Evolutionary conservation across 164 flowering plant genomes (phyloP), one percentile per base, ranked within the genome.

Genomic region (Saururus chinensis): DNA sequence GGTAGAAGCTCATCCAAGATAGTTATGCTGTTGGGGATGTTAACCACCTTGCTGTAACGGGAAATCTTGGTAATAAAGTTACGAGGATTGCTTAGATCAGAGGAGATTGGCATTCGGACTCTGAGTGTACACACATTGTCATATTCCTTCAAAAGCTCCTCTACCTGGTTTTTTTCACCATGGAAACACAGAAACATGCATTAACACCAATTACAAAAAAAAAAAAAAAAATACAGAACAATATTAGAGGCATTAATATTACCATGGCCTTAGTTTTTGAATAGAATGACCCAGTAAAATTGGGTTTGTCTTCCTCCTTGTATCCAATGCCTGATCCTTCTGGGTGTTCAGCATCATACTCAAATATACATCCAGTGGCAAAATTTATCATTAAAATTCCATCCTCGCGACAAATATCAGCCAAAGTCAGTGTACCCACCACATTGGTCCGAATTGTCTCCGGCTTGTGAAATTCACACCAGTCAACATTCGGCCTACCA

Each of bases 251-350:
- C 11, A 62, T 0, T 9, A 62, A 19, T 40, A 37, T 73, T 76
- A 85, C 72, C 73, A 70, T 66, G 25, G 73, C 70, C 52, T 70
- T 70, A 49, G 73, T 70, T 66, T 70, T 66, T 20, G 73, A 70
- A 53, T 70, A 70, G 63, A 70, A 70, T 20, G 70, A 70, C 48
- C 66, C 73, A 51, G 53, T 64, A 66, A 85, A 85, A 64, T 84
- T 83, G 51, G 91, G 88, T 25, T 57, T 79, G 73, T 85, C 91
- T 71, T 83, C 88, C 74, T 85, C 91, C 60, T 67, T 80, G 60
- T 68, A 85, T 8, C 92, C 88, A 65, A 84, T 80, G 62, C 87
- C 92, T 45, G 92, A 85, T 37, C 87, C 88, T 63, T 76, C 76
- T 26, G 70, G 66, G 65, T 70, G 73, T 57, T 48, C 19, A 51